These are phyloP conservation scores for Brettanomyces bruxellensis DNA, from an alignment of 805 yeast genomes.

Conservation along the genomic window DNA sequence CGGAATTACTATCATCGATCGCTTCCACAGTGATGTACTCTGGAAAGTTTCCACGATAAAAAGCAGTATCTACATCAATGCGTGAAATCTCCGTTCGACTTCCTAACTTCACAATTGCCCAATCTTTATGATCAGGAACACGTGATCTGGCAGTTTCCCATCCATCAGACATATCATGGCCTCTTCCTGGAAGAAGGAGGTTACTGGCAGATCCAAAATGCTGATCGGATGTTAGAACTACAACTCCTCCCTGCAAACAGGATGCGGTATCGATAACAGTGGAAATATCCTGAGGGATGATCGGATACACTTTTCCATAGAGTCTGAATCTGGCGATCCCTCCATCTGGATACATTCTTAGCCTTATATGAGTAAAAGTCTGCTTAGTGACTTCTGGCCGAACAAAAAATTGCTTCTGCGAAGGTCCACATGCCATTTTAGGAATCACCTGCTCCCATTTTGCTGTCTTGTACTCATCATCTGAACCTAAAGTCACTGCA, in stretches of 20 bases:
- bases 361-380: constrained; percentile 68
- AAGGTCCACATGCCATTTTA: constrained; percentile 79
- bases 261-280: constrained; percentile 65
- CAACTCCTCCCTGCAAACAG: constrained; percentile 83
- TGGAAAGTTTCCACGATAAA: constrained; percentile 92
- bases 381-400: constrained; percentile 47
- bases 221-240: constrained; percentile 76
- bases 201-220: constrained; percentile 93
- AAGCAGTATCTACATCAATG: constrained; percentile 82
- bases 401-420: constrained; percentile 74
- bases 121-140: constrained; percentile 75
- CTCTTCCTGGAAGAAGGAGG: constrained; percentile 85
- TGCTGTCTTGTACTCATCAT: constrained; percentile 22
- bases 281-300: constrained; percentile 39
- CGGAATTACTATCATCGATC: constrained; percentile 22
- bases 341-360: constrained; percentile 96
- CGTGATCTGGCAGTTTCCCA: constrained; percentile 96
- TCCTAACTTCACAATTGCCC: constrained; percentile 83
- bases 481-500: constrained; percentile 38
- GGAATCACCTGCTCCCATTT: constrained; percentile 68
- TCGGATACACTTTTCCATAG: constrained; percentile 78
- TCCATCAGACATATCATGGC: constrained; percentile 94
- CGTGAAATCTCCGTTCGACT: constrained; percentile 46
- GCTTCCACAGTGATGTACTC: constrained; percentile 70
- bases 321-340: constrained; percentile 93